Evolutionary conservation across 768 basidiomycete genomes (phyloP).

Genomic region (Daedalea quercina): DNA sequence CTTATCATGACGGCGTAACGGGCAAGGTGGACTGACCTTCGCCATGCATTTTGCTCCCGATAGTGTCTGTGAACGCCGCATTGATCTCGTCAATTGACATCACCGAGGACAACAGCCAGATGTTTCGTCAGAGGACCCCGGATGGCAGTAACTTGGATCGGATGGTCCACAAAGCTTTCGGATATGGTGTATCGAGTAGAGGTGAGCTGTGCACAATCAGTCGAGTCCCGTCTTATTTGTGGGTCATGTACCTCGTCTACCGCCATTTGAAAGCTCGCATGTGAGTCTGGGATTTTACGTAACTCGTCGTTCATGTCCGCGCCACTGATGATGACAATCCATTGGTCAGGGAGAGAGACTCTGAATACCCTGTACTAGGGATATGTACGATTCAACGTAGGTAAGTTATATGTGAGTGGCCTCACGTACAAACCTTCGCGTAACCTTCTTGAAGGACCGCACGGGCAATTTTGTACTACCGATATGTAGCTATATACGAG

Average conservation of each 20-base stretch:
- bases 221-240: too few species aligned
- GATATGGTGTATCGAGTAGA: constrained; percentile 28
- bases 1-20: background rate
- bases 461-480: constrained; percentile 8
- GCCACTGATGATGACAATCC: constrained; percentile 41
- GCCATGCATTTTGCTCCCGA: constrained; percentile 9
- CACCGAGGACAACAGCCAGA: constrained; percentile 16
- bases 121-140: constrained; percentile 22
- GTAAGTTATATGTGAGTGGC: background rate
- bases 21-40: constrained; percentile 7
- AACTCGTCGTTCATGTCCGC: constrained; percentile 42
- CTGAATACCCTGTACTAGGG: constrained; percentile 28
- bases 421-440: constrained; percentile 16
- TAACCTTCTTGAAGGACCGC: constrained; percentile 27
- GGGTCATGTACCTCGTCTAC: constrained; percentile 29
- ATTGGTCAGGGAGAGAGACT: constrained; percentile 35
- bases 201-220: constrained; percentile 20
- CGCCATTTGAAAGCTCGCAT: constrained; percentile 35
- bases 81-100: constrained; percentile 21
- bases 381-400: background rate
- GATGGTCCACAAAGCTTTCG: constrained; percentile 6
- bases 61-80: constrained; percentile 23
- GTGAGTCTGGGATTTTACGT: constrained; percentile 37
- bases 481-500: constrained; percentile 21
- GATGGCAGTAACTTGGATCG: constrained; percentile 19